Conservation (phyloP, 2,329 filamentous ascomycete genomes). For the Trichocomaceae sp. region DNA sequence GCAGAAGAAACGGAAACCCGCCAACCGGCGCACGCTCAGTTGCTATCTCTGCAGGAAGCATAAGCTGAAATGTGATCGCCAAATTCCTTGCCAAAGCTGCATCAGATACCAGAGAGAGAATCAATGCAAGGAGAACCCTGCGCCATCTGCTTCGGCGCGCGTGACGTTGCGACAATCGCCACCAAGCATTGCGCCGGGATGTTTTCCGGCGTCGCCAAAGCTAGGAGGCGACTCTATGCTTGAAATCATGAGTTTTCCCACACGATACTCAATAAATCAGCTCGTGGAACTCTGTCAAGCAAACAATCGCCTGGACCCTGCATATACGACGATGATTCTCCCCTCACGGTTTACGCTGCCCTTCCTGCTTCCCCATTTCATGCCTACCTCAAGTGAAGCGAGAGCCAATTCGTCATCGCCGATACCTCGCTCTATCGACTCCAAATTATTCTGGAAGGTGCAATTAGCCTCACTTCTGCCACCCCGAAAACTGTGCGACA, state of each 20-base stretch:
- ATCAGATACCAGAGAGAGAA: conserved; percentile 25
- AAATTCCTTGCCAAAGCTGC: conserved; percentile 27
- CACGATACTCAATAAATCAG: not conserved
- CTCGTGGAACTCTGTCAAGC: not conserved
- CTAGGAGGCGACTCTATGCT: not conserved
- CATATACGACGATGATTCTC: conserved; percentile 2
- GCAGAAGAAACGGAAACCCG: conserved; percentile 6
- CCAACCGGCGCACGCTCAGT: conserved; percentile 20
- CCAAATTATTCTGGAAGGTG: conserved; percentile 19
- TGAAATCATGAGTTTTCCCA: not conserved
- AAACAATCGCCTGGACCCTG: not conserved
- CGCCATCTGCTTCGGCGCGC: conserved; percentile 17
- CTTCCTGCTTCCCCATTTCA: conserved; percentile 4
- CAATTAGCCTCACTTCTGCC: conserved; percentile 18
- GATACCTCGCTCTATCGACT: conserved; percentile 8
- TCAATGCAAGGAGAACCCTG: conserved; percentile 26
- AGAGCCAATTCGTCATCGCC: not conserved
- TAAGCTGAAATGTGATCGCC: conserved; percentile 28
- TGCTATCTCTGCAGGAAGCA: conserved; percentile 28
- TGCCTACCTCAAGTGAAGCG: not conserved
- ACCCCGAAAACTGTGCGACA: conserved; percentile 19
- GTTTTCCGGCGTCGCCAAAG: not conserved
- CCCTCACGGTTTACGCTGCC: conserved; percentile 7
- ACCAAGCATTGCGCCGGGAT: conserved; percentile 3
- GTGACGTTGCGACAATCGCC: not conserved